phyloP scores from a whole-genome alignment of 305 asterid genomes.

The Striga hermonthica region DNA sequence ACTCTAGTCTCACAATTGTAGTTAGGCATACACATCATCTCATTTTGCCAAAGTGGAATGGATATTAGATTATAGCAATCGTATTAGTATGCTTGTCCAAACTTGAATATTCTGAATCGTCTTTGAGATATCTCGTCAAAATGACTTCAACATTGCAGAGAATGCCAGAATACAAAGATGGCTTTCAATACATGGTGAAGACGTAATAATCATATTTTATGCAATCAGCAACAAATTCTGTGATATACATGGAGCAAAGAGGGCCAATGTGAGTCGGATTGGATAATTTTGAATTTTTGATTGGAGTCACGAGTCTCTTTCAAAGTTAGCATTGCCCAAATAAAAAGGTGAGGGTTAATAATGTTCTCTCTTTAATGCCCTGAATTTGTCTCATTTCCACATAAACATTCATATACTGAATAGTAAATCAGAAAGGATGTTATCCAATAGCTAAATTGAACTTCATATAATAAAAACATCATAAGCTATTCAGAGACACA shows the following conservation, averaged over 20 bases:
- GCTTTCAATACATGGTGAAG: no score
- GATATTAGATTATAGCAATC: constrained; percentile 16
- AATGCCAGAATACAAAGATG: no score
- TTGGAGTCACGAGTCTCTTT: not conserved
- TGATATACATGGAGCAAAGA: no score
- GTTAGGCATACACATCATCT: constrained; percentile 7
- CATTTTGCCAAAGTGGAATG: not conserved
- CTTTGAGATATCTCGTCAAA: no score
- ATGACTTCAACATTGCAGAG: no score
- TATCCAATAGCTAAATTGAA: constrained; percentile 6
- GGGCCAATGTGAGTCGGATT: no score
- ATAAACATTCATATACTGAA: not conserved
- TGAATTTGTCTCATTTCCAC: not conserved
- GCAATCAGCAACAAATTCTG: no score
- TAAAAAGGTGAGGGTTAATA: constrained; percentile 7
- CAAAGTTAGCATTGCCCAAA: constrained; percentile 4
- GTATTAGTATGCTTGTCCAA: no score
- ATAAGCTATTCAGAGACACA: not conserved
- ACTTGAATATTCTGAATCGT: no score
- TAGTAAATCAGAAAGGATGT: constrained; percentile 5
- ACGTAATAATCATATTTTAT: no score
- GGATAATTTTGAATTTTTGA: no score
- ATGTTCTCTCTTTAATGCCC: not conserved
- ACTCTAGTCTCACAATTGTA: not conserved
- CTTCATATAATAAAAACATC: constrained; percentile 4